Conservation (phyloP, 2,329 filamentous ascomycete genomes). For the Phialophora macrospora region DNA sequence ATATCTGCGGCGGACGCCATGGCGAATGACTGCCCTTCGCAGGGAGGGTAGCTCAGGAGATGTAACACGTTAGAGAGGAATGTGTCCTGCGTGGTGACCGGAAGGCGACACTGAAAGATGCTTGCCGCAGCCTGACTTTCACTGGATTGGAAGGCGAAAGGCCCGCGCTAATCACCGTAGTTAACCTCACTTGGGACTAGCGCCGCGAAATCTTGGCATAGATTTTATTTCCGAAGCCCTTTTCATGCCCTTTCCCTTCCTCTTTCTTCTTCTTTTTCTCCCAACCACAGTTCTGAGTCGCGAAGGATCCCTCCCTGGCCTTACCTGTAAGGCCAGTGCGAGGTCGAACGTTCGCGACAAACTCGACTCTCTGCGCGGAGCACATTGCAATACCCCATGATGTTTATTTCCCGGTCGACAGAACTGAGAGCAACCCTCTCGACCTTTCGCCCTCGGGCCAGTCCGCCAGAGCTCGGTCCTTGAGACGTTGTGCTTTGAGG, state of each 20-base stretch:
- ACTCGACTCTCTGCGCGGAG: constrained; percentile 29
- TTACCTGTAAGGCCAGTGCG: constrained; percentile 11
- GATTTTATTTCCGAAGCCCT: constrained; percentile 1
- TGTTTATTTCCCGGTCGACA: constrained; percentile 36
- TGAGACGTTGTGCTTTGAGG: constrained; percentile 25
- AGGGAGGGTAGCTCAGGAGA: background rate
- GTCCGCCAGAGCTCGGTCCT: constrained; percentile 30
- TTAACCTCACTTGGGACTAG: background rate
- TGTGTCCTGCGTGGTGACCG: background rate
- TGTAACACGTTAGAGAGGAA: background rate
- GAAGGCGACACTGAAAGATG: background rate
- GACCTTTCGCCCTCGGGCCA: constrained; percentile 20
- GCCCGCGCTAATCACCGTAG: too few relatives aligned
- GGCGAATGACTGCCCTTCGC: constrained; percentile 8
- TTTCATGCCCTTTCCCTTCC: background rate
- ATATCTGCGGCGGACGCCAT: constrained; percentile 38
- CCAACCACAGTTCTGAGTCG: constrained; percentile 30
- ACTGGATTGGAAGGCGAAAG: too few relatives aligned
- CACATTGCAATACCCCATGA: constrained; percentile 31
- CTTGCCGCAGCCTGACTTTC: too few relatives aligned
- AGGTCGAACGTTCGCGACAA: constrained; percentile 29
- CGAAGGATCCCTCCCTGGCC: constrained; percentile 27
- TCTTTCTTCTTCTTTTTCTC: constrained; percentile 11
- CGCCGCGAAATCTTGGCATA: constrained; percentile 13
- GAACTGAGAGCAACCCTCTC: constrained; percentile 35